These are phyloP conservation scores for Aspergillus alliaceus DNA, from an alignment of 2,329 filamentous ascomycete species.

Conservation along the genomic window DNA sequence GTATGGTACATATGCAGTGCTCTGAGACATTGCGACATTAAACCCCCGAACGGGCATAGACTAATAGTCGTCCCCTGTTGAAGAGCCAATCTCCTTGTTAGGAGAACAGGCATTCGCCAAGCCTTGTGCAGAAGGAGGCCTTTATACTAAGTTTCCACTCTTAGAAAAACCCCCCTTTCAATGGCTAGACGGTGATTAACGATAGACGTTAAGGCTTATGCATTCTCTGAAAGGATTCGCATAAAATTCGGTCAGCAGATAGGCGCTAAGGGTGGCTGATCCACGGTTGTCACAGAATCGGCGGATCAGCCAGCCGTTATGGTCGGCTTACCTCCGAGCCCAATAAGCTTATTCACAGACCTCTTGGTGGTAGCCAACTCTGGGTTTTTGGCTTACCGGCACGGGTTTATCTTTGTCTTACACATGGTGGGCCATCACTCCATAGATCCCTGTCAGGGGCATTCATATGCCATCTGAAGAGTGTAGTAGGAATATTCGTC, in stretches of 20 bases:
- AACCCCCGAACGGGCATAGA: not conserved
- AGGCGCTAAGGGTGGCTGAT: too few species aligned
- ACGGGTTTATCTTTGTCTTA: not conserved
- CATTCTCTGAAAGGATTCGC: not conserved
- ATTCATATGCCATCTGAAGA: not conserved
- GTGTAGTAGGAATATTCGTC: too few species aligned
- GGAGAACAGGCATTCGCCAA: not conserved
- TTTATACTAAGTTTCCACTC: not conserved
- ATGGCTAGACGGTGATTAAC: too few species aligned
- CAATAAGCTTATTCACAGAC: not conserved
- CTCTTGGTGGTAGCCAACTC: not conserved
- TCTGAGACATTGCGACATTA: too few species aligned
- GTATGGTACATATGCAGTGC: too few species aligned
- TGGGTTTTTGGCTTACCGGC: too few species aligned
- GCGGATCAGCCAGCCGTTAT: not conserved
- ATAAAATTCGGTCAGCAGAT: too few species aligned
- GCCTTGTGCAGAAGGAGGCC: not conserved
- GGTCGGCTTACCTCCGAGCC: not conserved
- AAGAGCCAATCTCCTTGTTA: not conserved
- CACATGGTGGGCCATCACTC: not conserved
- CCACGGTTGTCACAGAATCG: not conserved
- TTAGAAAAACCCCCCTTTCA: too few species aligned
- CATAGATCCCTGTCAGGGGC: not conserved
- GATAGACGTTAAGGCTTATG: too few species aligned
- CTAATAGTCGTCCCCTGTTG: not conserved